phyloP scores from a whole-genome alignment of 257 asterid species.

The Nicotiana benthamiana region DNA sequence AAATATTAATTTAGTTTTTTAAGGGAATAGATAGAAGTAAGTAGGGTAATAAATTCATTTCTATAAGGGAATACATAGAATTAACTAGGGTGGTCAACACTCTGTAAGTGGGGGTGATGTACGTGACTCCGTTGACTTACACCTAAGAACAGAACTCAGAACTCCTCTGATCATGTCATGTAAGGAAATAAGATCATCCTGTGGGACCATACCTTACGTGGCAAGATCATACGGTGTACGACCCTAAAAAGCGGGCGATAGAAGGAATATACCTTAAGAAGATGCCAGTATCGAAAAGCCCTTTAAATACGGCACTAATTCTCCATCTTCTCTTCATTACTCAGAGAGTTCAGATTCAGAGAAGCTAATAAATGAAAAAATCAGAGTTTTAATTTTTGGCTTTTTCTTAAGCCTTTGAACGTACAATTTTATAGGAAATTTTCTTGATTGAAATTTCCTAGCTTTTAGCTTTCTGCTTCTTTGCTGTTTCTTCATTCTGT shows the following conservation, averaged over 20 bases:
- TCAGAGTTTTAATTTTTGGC: neutral
- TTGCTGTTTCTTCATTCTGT: neutral
- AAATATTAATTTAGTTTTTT: neutral
- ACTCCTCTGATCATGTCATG: neutral
- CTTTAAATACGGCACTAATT: conserved; percentile 8
- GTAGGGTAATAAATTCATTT: neutral
- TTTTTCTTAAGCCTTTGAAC: neutral
- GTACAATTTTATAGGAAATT: neutral
- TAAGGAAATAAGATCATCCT: neutral
- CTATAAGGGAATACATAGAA: too few relatives aligned
- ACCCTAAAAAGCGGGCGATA: neutral
- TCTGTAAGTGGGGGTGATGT: neutral
- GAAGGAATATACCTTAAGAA: neutral
- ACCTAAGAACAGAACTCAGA: neutral
- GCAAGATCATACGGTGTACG: neutral
- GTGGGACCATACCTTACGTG: neutral
- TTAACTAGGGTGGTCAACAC: neutral
- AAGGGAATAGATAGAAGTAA: neutral
- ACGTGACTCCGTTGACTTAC: neutral
- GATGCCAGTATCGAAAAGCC: neutral
- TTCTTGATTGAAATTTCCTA: neutral
- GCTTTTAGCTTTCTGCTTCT: neutral
- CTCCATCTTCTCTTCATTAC: neutral
- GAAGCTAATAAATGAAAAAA: neutral
- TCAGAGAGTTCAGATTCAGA: neutral